phyloP scores from a whole-genome alignment of 306 rosid genomes.

The Crataegus laevigata region DNA sequence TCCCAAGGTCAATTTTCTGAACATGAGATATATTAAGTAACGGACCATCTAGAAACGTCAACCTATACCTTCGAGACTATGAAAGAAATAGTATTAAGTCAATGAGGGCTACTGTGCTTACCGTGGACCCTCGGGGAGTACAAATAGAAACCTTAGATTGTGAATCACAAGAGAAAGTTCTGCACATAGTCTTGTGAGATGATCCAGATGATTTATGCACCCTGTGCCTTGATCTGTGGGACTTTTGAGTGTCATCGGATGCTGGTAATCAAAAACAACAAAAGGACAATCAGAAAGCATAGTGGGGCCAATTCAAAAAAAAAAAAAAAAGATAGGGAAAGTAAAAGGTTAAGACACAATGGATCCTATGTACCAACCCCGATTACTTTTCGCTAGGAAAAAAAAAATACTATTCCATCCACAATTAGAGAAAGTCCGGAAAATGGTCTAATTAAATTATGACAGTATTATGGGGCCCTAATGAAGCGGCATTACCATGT shows the following conservation, averaged over 20 bases:
- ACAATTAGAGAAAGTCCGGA: conserved; percentile 28
- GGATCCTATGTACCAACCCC: conserved; percentile 82
- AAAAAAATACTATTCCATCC: conserved; percentile 17
- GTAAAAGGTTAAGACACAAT: conserved; percentile 46
- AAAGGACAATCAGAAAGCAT: conserved; percentile 32
- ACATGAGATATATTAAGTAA: conserved; percentile 4
- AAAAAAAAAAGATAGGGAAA: conserved; percentile 28
- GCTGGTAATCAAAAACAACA: conserved; percentile 44
- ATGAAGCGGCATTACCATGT: not conserved
- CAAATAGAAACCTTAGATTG: conserved; percentile 82
- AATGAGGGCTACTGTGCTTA: conserved; percentile 25
- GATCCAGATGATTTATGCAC: conserved; percentile 79
- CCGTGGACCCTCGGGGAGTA: conserved; percentile 73
- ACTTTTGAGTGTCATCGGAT: conserved; percentile 85
- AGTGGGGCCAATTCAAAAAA: conserved; percentile 32
- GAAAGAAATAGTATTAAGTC: conserved; percentile 3
- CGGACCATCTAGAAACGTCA: not conserved
- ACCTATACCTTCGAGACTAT: not conserved
- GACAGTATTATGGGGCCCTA: not conserved
- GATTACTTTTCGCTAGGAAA: conserved; percentile 16
- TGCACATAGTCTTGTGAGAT: conserved; percentile 78
- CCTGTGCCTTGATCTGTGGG: conserved; percentile 87
- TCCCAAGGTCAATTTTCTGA: conserved; percentile 88
- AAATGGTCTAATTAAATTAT: conserved; percentile 23
- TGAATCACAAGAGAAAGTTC: conserved; percentile 86